Conservation (phyloP, 768 basidiomycete genomes). For the Kwoniella sp. region DNA sequence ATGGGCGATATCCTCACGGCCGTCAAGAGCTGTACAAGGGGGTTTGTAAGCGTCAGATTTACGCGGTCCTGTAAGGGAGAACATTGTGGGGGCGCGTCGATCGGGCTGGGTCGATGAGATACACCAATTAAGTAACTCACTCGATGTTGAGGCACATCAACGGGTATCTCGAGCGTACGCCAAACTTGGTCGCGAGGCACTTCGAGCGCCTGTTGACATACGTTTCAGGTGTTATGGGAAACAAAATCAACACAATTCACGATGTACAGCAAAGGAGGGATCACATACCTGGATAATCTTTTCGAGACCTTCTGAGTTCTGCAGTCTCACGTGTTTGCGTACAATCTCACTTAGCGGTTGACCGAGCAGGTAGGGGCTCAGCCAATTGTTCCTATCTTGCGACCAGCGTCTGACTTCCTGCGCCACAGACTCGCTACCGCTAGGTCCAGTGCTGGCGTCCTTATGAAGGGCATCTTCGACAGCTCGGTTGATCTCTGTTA, state of each 20-base stretch:
- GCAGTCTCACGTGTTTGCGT: conserved; percentile 43
- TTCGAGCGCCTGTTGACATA: conserved; percentile 4
- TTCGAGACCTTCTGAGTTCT: conserved; percentile 44
- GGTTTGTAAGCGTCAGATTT: no score
- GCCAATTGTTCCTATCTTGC: conserved; percentile 19
- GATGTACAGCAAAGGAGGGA: background rate
- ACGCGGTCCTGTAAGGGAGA: no score
- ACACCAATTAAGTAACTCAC: no score
- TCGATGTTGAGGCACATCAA: conserved; percentile 79
- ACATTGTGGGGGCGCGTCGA: no score
- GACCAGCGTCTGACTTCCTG: background rate
- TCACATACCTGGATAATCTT: conserved; percentile 56
- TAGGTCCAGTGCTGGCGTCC: background rate
- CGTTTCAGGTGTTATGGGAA: no score
- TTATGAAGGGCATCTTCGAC: conserved; percentile 3
- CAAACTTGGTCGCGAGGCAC: conserved; percentile 57
- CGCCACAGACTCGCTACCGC: background rate
- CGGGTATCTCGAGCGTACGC: conserved; percentile 77
- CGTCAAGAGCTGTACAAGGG: conserved; percentile 58
- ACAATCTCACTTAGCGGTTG: conserved; percentile 1
- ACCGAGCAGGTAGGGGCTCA: conserved; percentile 19
- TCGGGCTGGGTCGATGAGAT: no score
- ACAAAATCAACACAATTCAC: conserved; percentile 8
- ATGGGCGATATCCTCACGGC: conserved; percentile 50
- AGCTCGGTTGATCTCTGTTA: conserved; percentile 7